A percentile compares a stretch with the other conserved stretches of the same genome.
Evolutionary conservation across 2,329 filamentous ascomycete species (phyloP).

Genomic region (Xylaria hypoxylon): DNA sequence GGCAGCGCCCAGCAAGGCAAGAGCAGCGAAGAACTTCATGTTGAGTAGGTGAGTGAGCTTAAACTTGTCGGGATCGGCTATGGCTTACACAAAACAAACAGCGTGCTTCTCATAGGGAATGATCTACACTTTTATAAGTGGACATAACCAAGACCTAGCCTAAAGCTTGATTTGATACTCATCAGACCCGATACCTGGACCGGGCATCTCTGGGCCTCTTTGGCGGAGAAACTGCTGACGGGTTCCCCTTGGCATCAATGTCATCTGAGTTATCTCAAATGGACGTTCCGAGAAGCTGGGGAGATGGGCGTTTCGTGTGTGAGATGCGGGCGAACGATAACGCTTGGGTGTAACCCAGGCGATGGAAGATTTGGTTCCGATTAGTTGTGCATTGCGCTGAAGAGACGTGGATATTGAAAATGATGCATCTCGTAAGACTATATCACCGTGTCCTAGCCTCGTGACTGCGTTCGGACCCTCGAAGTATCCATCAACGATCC

Average conservation of each 20-base stretch:
- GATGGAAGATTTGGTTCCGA: slow-evolving; percentile 31
- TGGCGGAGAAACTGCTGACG: slow-evolving; percentile 7
- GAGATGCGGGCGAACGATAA: slow-evolving; percentile 11
- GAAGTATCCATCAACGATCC: neutral
- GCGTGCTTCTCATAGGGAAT: slow-evolving; percentile 8
- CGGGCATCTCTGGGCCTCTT: neutral
- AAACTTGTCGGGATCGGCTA: slow-evolving; percentile 4
- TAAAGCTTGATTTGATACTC: neutral
- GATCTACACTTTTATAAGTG: slow-evolving; percentile 36
- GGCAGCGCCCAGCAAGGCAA: slow-evolving; percentile 41
- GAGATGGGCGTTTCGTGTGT: neutral
- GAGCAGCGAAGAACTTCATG: slow-evolving; percentile 42
- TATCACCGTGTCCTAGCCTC: slow-evolving; percentile 22
- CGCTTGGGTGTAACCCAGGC: neutral
- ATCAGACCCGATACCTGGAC: neutral
- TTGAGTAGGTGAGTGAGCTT: slow-evolving; percentile 20
- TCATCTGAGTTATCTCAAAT: neutral
- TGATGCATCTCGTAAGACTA: slow-evolving; percentile 15
- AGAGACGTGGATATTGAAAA: slow-evolving; percentile 12
- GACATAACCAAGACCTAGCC: neutral
- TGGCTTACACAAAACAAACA: slow-evolving; percentile 4
- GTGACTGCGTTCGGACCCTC: slow-evolving; percentile 3
- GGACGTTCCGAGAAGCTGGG: neutral
- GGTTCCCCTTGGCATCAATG: neutral
- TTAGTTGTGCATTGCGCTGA: slow-evolving; percentile 8